These are phyloP conservation scores for Lentinula guzmanii DNA, from an alignment of 768 basidiomycete species.

Conservation along the genomic window DNA sequence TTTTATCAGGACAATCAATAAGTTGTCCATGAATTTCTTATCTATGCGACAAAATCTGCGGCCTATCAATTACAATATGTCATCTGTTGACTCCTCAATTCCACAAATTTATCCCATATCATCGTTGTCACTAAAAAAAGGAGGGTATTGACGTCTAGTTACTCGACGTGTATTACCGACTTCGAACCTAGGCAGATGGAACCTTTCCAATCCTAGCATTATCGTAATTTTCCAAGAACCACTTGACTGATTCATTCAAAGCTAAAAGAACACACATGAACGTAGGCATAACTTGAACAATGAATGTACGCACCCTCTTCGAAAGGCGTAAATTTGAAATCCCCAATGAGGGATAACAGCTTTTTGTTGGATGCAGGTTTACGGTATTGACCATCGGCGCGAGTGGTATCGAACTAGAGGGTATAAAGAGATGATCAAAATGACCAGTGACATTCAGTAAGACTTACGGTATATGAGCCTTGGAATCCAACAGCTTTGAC, in stretches of 20 bases:
- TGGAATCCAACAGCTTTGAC: constrained; percentile 77
- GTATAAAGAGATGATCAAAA: not conserved
- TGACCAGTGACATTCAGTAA: not conserved
- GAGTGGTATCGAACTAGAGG: constrained; percentile 71
- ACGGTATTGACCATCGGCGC: constrained; percentile 91
- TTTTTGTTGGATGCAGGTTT: constrained; percentile 96
- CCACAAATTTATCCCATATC: too few species aligned
- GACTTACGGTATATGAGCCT: constrained; percentile 64
- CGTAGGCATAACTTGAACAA: not conserved
- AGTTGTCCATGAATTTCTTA: too few species aligned
- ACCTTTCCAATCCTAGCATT: constrained; percentile 52
- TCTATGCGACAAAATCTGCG: too few species aligned
- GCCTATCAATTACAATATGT: too few species aligned
- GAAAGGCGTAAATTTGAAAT: constrained; percentile 90
- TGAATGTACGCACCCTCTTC: constrained; percentile 50
- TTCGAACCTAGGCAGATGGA: not conserved
- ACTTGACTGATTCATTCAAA: constrained; percentile 69
- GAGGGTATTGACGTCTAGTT: too few species aligned
- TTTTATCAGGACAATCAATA: too few species aligned
- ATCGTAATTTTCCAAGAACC: constrained; percentile 83
- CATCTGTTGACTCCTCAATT: too few species aligned
- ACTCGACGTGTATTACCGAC: too few species aligned
- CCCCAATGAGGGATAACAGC: constrained; percentile 67
- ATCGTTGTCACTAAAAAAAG: too few species aligned
- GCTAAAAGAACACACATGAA: constrained; percentile 33